phyloP scores from a whole-genome alignment of 2,329 filamentous ascomycete species.

The Penicillium verrucosum region DNA sequence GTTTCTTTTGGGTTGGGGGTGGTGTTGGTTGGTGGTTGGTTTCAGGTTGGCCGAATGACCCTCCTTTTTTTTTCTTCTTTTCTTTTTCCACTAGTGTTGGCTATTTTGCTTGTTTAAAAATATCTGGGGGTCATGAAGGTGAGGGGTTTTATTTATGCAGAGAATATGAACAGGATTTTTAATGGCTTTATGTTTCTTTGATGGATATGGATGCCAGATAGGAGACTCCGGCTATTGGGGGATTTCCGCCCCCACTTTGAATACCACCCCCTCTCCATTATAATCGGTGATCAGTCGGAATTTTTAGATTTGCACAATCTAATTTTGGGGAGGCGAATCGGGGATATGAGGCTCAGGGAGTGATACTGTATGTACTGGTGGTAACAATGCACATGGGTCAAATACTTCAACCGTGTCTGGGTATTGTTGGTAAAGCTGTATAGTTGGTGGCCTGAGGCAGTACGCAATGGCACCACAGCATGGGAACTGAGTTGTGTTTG shows the following conservation, averaged over 20 bases:
- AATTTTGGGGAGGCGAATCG: background rate
- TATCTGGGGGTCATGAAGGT: background rate
- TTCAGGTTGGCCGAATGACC: background rate
- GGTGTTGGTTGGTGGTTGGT: background rate
- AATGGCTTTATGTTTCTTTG: background rate
- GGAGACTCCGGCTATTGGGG: background rate
- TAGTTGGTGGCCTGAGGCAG: background rate
- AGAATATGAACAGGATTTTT: background rate
- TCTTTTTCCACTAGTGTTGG: background rate
- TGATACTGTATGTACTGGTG: background rate
- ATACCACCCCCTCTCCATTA: background rate
- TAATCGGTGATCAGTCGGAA: background rate
- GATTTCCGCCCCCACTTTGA: constrained; percentile 1
- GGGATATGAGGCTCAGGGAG: fast-evolving
- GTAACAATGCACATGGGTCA: background rate
- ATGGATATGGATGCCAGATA: background rate
- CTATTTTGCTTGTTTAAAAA: background rate
- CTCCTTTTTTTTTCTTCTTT: background rate
- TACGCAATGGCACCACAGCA: background rate
- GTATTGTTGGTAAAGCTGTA: background rate
- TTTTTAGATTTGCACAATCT: background rate
- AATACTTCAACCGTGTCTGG: background rate
- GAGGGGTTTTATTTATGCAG: background rate
- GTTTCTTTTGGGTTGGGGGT: background rate
- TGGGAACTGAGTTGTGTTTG: background rate